Conservation (phyloP, 1,284 basidiomycete species). For the Cutaneotrichosporon mucoides region DNA sequence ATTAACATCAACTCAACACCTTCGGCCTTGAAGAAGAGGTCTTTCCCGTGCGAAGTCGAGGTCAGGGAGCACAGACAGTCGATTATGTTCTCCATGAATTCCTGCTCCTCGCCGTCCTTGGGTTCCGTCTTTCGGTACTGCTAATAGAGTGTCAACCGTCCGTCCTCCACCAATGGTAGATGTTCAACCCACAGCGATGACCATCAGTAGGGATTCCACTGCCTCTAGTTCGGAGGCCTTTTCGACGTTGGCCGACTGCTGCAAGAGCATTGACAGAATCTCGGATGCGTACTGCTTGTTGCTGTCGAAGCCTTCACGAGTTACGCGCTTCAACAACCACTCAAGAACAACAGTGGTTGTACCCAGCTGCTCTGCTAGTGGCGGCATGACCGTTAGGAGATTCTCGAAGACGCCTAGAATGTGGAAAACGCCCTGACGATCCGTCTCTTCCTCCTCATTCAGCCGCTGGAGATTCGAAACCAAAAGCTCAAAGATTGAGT, state of each 20-base stretch:
- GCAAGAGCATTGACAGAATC: slow-evolving; percentile 81
- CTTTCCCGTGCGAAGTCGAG: slow-evolving; percentile 68
- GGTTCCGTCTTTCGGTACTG: slow-evolving; percentile 82
- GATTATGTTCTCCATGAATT: slow-evolving; percentile 97
- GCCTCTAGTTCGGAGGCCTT: slow-evolving; percentile 67
- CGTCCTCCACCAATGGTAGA: no score
- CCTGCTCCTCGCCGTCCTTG: slow-evolving; percentile 77
- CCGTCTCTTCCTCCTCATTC: slow-evolving; percentile 71
- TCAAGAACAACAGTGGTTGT: slow-evolving; percentile 67
- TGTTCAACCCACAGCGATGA: slow-evolving; percentile 64
- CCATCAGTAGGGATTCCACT: slow-evolving; percentile 71
- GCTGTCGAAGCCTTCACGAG: slow-evolving; percentile 67
- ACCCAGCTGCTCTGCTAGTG: slow-evolving; percentile 65
- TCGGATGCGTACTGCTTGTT: slow-evolving; percentile 85
- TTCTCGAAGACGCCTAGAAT: slow-evolving; percentile 94
- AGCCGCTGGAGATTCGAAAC: slow-evolving; percentile 82
- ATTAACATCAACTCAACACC: slow-evolving; percentile 95
- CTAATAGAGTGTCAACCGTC: slow-evolving; percentile 50
- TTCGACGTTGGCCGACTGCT: slow-evolving; percentile 63
- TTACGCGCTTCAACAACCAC: slow-evolving; percentile 78
- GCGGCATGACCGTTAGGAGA: slow-evolving; percentile 75
- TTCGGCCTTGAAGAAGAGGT: slow-evolving; percentile 80
- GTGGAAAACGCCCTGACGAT: slow-evolving; percentile 85
- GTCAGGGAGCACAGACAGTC: slow-evolving; percentile 80
- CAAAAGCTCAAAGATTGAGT: slow-evolving; percentile 79